Base-by-base conservation (phyloP, 306 rosid species). In the Quercus gilva region DNA sequence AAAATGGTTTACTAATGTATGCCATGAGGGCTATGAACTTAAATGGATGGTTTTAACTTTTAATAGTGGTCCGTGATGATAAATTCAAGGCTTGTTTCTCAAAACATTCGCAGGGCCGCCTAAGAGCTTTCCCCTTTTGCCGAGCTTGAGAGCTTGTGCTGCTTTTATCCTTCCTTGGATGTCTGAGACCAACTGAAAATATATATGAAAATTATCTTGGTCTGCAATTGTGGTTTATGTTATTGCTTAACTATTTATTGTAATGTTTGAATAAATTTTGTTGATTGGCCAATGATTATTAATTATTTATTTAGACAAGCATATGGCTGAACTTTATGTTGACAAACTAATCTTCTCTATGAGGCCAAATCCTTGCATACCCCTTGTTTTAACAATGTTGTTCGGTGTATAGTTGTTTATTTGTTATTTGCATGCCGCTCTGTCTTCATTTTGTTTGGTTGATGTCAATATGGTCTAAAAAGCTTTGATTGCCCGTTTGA, bases 111-210 rank as follows among this genome's bases (percentile, higher is more conserved):
- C 88, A 81, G 88, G 83, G 86, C 88, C 79, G 85, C 18, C 88
- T 7, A 49, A 81, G 86, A 85, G 81, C 79, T 81, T 85, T 85
- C 76, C 81, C 83, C 85, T 81, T 78, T 49, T 56, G 84, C 86
- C 74, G 8, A 85, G 88, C 88, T 85, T 71, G 86, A 85, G 88
- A 85, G 88, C 71, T 82, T 7, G 1, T 85, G 86, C 84, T 80
- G 76, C 45, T 64, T 18, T 2, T 63, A 51, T 63, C 74, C 79
- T 82, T 82, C 81, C 81, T 82, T 76, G 52, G 52, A 45, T 45
- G 52, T 11, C 79, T 49, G 79, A 52, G 74, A 73, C 79, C 1
- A 0, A 35, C 43, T 35, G 43, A 6, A 35, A 33, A 33, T 33
- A 33, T 33, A 33, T 33, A 33, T 33, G 37, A 5, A 33, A 35